Base-by-base conservation (phyloP, 208 protist species). In the Trypanosoma rangeli region DNA sequence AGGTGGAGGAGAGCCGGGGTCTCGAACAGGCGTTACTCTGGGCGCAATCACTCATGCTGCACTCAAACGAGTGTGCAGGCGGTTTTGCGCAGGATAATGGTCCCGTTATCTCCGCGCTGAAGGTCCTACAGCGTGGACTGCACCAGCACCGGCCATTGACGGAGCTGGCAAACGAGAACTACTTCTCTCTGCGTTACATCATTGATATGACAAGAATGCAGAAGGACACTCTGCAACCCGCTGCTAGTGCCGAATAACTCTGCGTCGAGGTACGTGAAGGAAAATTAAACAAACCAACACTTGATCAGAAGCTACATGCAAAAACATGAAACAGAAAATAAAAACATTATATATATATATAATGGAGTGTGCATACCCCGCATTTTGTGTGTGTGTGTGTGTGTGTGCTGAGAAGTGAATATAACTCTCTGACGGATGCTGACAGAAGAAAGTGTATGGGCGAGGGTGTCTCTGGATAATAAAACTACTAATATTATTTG, bases 121-220 rank as follows among this genome's bases (percentile, higher is more conserved):
- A 90, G 73, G 70, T 65, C 46, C 83, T 97, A 26, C 79, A 87
- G 68, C 79, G 83, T 5, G 84, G 79, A 28, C 69, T 97, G 29
- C 73, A 85, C 39, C 79, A 86, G 64, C 87, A 94, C 70, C 76
- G 80, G 33, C 68, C 79, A 52, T 61, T 97, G 52, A 79, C 70
- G 37, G 74, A 90, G 57, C 73, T 94, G 54, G 86, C 87, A 13
- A 78, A 83, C 49, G 92, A 94, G 67, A 97, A 97, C 59, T 94
- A 91, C 76, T 94, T 92, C 55, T 89, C 92, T 31, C 60, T 97
- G 70, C 80, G 82, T 70, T 97, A 97, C 73, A 83, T 97, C 35
- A 76, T 84, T 29, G 84, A 94, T 68, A 80, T 86, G 58, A 77
- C 87, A 7, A 76, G 74, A 22, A 87, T 94, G 85, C 82, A 79